Evolutionary conservation across 306 rosid genomes (phyloP).

Genomic region (Hippophae rhamnoides): DNA sequence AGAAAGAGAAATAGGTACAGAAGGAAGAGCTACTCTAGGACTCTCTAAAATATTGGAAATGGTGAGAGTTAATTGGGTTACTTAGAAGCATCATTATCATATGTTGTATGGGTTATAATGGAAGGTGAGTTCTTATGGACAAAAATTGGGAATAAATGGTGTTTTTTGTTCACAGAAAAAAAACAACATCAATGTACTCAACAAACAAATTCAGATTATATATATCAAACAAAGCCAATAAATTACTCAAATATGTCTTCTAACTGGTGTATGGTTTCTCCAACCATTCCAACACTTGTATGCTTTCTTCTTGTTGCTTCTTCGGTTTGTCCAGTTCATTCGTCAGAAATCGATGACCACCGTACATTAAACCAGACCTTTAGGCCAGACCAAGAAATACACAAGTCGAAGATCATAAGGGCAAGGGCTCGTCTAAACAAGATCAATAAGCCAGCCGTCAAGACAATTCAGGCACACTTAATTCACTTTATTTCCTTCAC

Average conservation of each 20-base stretch:
- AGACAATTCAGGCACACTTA: conserved; percentile 63
- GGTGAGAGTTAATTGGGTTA: conserved; percentile 27
- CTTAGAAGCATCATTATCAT: conserved; percentile 27
- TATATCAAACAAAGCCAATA: conserved; percentile 28
- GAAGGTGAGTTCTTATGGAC: conserved; percentile 30
- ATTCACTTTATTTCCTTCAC: not conserved
- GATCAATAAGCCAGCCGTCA: conserved; percentile 68
- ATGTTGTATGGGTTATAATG: conserved; percentile 26
- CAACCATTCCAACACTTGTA: conserved; percentile 30
- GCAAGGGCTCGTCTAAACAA: conserved; percentile 45
- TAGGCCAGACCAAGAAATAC: conserved; percentile 42
- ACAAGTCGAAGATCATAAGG: conserved; percentile 39
- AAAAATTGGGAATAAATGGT: conserved; percentile 28
- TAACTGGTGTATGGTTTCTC: conserved; percentile 26
- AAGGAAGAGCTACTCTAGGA: conserved; percentile 16
- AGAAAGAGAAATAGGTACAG: not conserved
- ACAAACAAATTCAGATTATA: conserved; percentile 12
- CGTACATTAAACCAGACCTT: conserved; percentile 45
- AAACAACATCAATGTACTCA: conserved; percentile 44
- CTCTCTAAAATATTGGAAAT: conserved; percentile 40
- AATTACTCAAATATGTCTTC: conserved; percentile 52
- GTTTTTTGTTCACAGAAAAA: conserved; percentile 27
- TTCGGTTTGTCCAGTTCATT: conserved; percentile 38
- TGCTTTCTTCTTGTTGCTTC: conserved; percentile 42
- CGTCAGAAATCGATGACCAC: conserved; percentile 21